Base-by-base conservation (phyloP, 257 asterid species). In the Apocynum venetum region DNA sequence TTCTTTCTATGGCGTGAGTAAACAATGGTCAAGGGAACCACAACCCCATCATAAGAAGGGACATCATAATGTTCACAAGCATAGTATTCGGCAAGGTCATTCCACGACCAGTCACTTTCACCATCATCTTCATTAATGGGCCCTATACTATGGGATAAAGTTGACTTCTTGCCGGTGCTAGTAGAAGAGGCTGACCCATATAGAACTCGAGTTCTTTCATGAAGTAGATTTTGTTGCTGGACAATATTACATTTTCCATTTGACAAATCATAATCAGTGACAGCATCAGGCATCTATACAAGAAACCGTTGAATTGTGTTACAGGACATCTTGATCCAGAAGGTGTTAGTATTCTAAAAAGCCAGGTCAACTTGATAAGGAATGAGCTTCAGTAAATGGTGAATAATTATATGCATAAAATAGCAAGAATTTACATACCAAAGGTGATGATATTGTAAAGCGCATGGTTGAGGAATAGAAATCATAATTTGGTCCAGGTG, bases 241-340 rank as follows among this genome's bases (percentile, higher is more conserved):
- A 91, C 90, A 75, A 91, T 89, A 65, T 86, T 89, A 94, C 96
- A 96, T 82, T 84, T 86, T 75, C 97, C 94, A 49, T 84, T 89
- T 75, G 86, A 78, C 82, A 95, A 78, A 84, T 91, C 92, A 81
- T 95, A 95, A 81, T 95, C 97, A 67, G 93, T 96, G 36, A 91
- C 88, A 41, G 99, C 97, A 88, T 93, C 99, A 4, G 99, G 98
- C 98, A 95, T 95, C 98, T 95, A 84, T 63, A 82, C 69, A 64
- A 80, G 46, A 61, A 80, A 49, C 38, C 15, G 9, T 53, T 55
- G 71, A 78, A 56, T 55, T 10, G 13, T 47, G 51, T 47, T 12
- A 76, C 51, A 40, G 12, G 73, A 64, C 46, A 51, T 11, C 31
- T 49, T 77, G 49, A 75, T 87, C 91, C 98, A 97, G 90, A 87